These are phyloP conservation scores for Pistacia atlantica DNA, from an alignment of 345 rosid species.

Conservation along the genomic window DNA sequence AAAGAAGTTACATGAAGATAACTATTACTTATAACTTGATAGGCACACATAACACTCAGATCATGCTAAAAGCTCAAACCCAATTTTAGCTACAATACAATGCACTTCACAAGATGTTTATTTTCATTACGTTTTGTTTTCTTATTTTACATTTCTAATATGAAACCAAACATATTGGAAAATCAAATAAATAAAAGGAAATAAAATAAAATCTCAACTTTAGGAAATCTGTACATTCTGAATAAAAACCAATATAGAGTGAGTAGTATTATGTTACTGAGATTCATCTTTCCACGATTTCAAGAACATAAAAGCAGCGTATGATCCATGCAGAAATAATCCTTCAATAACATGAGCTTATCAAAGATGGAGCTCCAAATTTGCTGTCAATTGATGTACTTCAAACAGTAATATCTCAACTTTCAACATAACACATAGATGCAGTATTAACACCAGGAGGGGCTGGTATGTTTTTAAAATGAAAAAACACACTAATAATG, in stretches of 20 bases:
- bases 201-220: too few species aligned
- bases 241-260: background rate
- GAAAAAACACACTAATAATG: background rate
- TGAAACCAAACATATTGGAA: too few species aligned
- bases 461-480: background rate
- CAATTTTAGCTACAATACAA: background rate
- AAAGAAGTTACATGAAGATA: background rate
- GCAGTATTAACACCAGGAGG: background rate
- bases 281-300: background rate
- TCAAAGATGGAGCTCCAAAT: conserved; percentile 1
- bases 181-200: too few species aligned
- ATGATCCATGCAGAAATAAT: conserved; percentile 4
- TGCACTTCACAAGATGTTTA: background rate
- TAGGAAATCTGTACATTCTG: background rate
- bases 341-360: background rate
- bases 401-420: background rate
- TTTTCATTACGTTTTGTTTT: background rate
- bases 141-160: too few species aligned
- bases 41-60: background rate
- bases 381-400: background rate
- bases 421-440: background rate
- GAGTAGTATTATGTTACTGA: background rate
- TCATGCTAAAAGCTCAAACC: background rate
- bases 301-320: background rate
- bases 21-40: background rate